Base-by-base conservation (phyloP, 2,329 filamentous ascomycete genomes). In the Fusarium pseudonygamai region DNA sequence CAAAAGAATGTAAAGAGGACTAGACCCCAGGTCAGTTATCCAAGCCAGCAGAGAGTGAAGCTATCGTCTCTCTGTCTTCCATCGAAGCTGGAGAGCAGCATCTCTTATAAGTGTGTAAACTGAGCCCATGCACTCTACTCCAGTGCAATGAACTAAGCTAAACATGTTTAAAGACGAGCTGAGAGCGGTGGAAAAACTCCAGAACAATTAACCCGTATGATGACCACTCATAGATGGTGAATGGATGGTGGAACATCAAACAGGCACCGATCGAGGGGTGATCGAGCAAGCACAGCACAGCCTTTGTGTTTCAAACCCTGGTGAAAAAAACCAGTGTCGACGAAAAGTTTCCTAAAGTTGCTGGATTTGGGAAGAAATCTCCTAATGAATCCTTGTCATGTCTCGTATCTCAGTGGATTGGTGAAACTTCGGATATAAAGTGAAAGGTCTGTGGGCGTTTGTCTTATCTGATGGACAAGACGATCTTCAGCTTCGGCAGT, bases 1-100 rank as follows among this genome's bases (percentile, higher is more conserved):
- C n/a, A 67, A 77, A 77, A 64, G 75, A 77, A 76, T 49, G 75
- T 67, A 71, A 69, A 53, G 61, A 67, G 67, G 60, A 70, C 61
- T 57, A 43, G 70, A 75, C 75, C 67, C 74, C 74, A 74, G 71
- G 72, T 72, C 72, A 72, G 62, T 72, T 40, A 67, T 73, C 52
- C 64, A 65, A 68, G 52, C 52, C 63, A 56, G 63, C 46, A 75
- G 58, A 24, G 43, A 55, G 57, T 69, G 74, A 77, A 74, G 67
- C 15, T 72, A 60, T 67, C 59, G 34, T 70, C 37, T 47, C 50
- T 64, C 64, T 24, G 16, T 34, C 47, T 26, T 66, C 11, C 4
- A 40, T 6, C 6, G 3, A 32, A 57, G 7, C 24, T 20, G 64
- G 52, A 73, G 67, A 47, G 24, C 42, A 59, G 49, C 34, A 34